Evolutionary conservation across 352 stramenopile species (phyloP), one percentile per base, ranked within the genome.

Genomic region (Phytophthora crassamura): DNA sequence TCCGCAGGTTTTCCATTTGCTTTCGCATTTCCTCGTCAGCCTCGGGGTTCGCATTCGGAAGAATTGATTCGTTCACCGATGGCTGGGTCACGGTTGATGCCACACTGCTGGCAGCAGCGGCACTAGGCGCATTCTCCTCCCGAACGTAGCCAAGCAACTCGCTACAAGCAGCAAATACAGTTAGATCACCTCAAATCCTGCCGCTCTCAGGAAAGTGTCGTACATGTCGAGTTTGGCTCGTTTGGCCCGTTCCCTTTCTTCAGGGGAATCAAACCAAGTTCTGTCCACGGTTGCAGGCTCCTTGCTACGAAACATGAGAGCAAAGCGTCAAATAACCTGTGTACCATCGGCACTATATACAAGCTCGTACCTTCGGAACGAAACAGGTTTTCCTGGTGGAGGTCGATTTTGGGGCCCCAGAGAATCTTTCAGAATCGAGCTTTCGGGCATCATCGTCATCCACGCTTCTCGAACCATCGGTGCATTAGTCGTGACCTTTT

Each of bases 361-460:
- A 30, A 30, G 25, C 18, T 57, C 59, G 36, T 57, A 84, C 80
- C 58, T 86, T 56, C 80, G 71, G 58, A 94, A 94, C 2, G 82
- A 72, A 5, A 71, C 81, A 10, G 82, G 68, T 49, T 91, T 90
- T 4, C 88, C 86, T 0, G 72, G 56, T 14, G 58, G 68, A 15
- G 68, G 74, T 12, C 78, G 71, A 43, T 80, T 89, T 8, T 80
- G 68, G 15, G 64, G 64, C 7, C 83, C 87, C n/a, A 95, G 76
- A 0, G 83, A 88, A 48, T 91, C 85, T 25, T 92, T 76, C 15
- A 94, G 66, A 34, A 89, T 87, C 18, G 81, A 87, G 69, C 78
- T 87, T 45, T 91, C 76, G 11, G 86, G 84, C 83, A 94, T 92
- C 58, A 90, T 81, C 1, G 83, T 93, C 88, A 96, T 96, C 88